Base-by-base conservation (phyloP, 495 filamentous ascomycete genomes). In the Penicillium crystallinum region DNA sequence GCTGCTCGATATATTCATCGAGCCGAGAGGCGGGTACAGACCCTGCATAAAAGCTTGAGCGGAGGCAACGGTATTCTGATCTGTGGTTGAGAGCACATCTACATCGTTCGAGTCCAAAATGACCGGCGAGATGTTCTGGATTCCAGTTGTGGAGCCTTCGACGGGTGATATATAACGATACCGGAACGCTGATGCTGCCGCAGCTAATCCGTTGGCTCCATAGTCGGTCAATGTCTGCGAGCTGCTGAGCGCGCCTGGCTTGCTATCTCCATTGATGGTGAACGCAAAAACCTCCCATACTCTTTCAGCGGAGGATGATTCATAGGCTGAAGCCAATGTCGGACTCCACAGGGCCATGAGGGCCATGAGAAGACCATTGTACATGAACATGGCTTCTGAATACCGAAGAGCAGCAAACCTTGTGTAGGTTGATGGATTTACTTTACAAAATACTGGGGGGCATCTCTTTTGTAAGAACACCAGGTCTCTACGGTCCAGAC, bases 1-100 rank as follows among this genome's bases (percentile, higher is more conserved):
- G 15, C 57, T 37, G 39, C 67, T 72, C 41, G 77, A 73, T 19
- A 69, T 59, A 17, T 74, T 67, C 11, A 63, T 56, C 15, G 70
- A 63, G 17, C 66, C 58, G 18, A 80, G 73, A 3, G 90, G 87
- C 14, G 89, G 89, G 61, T 95, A 95, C 8, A 95, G 72, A 8
- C 85, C 89, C 70, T 91, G 87, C 61, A 92, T 75, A 61, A 92
- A 95, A 6, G 82, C 86, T 57, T 84, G 76, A 1, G 86, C 87
- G 4, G 86, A 87, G 17, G 73, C 81, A 42, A 76, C 64, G 14
- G 76, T 70, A 47, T 74, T 74, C 39, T 78, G 70, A 48, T 81
- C 67, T 31, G 78, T 70, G 7, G 69, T 68, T 0, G 77, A 63
- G n/a, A 70, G 44, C 33, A 81, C 64, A 18, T 70, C 60, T 18